These are phyloP conservation scores for Trichoderma sp. DNA, from an alignment of 2,329 filamentous ascomycete genomes.

Conservation along the genomic window DNA sequence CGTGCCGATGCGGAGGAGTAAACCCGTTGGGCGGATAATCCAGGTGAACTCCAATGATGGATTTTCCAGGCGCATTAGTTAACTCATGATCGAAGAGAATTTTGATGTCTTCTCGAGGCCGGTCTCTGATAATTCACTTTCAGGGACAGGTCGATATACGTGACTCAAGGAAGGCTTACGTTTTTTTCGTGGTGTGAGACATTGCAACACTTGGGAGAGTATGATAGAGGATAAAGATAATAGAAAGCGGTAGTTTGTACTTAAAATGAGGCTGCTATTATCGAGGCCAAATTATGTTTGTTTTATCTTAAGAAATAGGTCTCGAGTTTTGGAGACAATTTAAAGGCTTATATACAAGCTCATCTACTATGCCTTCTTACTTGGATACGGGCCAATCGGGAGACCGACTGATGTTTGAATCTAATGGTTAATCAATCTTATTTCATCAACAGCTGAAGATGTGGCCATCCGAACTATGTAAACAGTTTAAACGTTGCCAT, in stretches of 20 bases:
- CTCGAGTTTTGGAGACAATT: neutral
- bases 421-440: neutral
- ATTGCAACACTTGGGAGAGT: neutral
- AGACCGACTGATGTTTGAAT: neutral
- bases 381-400: neutral
- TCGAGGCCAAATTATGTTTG: neutral
- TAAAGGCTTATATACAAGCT: neutral
- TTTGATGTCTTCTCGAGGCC: neutral
- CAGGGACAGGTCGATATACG: neutral
- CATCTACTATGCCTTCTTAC: neutral
- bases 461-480: neutral
- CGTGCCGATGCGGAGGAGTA: slow-evolving; percentile 53
- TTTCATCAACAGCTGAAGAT: neutral
- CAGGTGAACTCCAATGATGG: slow-evolving; percentile 45
- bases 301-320: neutral
- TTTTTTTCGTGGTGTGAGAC: neutral
- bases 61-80: neutral
- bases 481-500: neutral
- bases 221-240: neutral
- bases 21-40: slow-evolving; percentile 40
- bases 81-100: neutral
- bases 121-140: neutral
- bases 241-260: neutral
- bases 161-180: neutral
- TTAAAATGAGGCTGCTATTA: neutral